A percentile compares a stretch with the other conserved stretches of the same genome.
phyloP scores from a whole-genome alignment of 768 basidiomycete genomes.

The Dentipellis sp. region DNA sequence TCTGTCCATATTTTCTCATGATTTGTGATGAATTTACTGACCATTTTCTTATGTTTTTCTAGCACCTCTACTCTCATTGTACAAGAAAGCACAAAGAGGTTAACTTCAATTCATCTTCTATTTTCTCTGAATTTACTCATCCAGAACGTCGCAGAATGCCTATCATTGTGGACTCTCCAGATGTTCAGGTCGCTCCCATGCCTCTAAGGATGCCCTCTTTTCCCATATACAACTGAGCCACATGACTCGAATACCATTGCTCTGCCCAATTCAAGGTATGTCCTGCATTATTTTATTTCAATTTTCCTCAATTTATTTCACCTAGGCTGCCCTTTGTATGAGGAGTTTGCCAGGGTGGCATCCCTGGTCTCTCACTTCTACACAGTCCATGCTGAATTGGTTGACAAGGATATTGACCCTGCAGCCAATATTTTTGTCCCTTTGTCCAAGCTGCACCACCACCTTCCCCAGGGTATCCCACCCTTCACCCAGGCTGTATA shows the following conservation, averaged over 20 bases:
- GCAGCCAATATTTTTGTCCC: too few relatives aligned
- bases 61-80: background rate
- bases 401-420: background rate
- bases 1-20: too few relatives aligned
- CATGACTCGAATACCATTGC: background rate
- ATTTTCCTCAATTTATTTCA: background rate
- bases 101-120: background rate
- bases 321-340: background rate
- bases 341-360: background rate
- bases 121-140: too few relatives aligned
- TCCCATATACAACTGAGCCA: background rate
- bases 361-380: background rate
- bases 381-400: background rate
- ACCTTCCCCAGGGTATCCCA: too few relatives aligned
- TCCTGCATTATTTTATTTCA: background rate
- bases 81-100: background rate
- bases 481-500: too few relatives aligned
- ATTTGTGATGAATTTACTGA: too few relatives aligned
- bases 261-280: background rate
- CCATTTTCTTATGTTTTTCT: too few relatives aligned
- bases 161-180: background rate
- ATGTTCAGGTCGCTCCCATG: background rate
- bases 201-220: background rate
- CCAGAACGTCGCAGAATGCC: background rate
- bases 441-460: too few relatives aligned